Evolutionary conservation across 495 filamentous ascomycete genomes (phyloP), one percentile per base, ranked within the genome.

Genomic region (Staphylotrichum longicolle): DNA sequence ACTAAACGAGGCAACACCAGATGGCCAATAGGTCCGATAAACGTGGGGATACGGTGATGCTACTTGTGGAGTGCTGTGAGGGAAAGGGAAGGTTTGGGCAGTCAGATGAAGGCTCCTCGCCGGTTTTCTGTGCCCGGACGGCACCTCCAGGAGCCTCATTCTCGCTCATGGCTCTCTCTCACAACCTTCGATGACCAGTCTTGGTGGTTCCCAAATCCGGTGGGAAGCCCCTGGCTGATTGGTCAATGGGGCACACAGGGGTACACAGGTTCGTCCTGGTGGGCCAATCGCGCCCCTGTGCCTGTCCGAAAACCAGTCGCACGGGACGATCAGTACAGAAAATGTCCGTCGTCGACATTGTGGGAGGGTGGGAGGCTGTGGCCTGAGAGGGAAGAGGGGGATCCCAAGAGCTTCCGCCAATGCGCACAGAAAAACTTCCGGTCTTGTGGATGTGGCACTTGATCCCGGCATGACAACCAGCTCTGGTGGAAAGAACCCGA

Each of bases 1-100:
- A 47, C 47, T n/a, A 57, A 63, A 59, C 62, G 54, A 64, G 62
- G 63, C 57, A 64, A 60, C 63, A 58, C 58, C 34, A 49, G 40
- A 54, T 47, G 53, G 58, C 54, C 49, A 64, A 61, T 64, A 47
- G 53, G 46, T 52, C 52, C 45, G 52, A 50, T 8, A 46, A 14
- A 53, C 33, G 33, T 10, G 45, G 54, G 52, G 58, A 58, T 45
- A 64, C 57, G 35, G 47, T 50, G 58, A 42, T 61, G 58, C 30
- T 58, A 6, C 6, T 34, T 49, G 39, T 49, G 42, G 45, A 56
- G 56, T 44, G 33, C 51, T 54, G 4, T 7, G 47, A 27, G 46
- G 45, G n/a, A 57, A 57, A 54, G 32, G 39, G 63, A 41, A 61
- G 58, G 37, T 46, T 60, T 53, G 48, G 40, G 46, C 46, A 50